These are phyloP conservation scores for Nicotiana benthamiana DNA, from an alignment of 257 asterid genomes.

Conservation along the genomic window DNA sequence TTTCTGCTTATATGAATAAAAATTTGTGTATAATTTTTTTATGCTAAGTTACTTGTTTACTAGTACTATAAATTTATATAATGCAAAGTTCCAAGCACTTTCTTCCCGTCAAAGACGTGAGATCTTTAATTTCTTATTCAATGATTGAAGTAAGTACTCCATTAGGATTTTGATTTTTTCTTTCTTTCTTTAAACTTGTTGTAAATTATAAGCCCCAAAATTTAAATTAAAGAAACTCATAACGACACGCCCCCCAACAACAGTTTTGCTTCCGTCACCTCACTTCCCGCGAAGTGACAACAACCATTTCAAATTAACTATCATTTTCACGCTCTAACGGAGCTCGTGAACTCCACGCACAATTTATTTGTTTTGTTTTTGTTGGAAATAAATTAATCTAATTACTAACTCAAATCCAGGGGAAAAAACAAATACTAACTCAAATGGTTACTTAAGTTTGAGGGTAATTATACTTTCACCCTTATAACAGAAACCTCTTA, in stretches of 20 bases:
- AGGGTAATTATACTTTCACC: no score
- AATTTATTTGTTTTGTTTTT: not conserved
- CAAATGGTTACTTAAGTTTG: no score
- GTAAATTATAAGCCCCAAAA: not conserved
- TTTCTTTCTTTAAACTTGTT: not conserved
- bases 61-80: not conserved
- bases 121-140: not conserved
- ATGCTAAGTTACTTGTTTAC: not conserved
- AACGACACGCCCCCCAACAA: not conserved
- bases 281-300: slow-evolving; percentile 31
- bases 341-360: slow-evolving; percentile 7
- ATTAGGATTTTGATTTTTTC: not conserved
- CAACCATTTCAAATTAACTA: not conserved
- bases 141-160: not conserved
- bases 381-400: no score
- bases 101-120: not conserved
- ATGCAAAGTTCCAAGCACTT: not conserved
- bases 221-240: not conserved
- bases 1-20: not conserved
- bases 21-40: not conserved
- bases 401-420: no score
- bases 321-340: slow-evolving; percentile 4
- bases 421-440: no score
- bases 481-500: no score
- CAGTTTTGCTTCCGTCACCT: slow-evolving; percentile 37